These are phyloP conservation scores for Thielaviopsis musarum DNA, from an alignment of 2,329 filamentous ascomycete genomes.

Conservation along the genomic window DNA sequence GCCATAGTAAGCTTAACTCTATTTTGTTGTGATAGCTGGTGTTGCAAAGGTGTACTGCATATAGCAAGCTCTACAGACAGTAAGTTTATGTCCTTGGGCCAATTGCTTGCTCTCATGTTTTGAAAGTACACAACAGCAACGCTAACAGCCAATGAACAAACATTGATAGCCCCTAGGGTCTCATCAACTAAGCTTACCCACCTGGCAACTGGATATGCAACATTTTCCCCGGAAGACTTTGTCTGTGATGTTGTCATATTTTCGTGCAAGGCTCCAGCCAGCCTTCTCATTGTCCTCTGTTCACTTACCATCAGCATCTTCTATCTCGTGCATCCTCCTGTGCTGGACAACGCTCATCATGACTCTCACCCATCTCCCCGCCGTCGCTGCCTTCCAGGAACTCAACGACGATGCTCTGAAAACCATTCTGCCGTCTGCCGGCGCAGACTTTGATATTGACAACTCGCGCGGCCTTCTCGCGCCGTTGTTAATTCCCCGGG, in stretches of 20 bases:
- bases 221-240: neutral
- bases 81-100: too few relatives aligned
- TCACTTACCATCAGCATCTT: neutral
- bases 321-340: neutral
- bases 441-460: conserved; percentile 57
- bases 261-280: neutral
- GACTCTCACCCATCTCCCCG: neutral
- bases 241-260: neutral
- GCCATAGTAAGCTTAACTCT: neutral
- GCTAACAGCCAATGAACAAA: neutral
- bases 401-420: conserved; percentile 62
- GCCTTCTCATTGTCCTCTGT: neutral
- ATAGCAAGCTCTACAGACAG: too few relatives aligned
- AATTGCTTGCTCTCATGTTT: neutral
- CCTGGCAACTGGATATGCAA: neutral
- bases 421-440: conserved; percentile 48
- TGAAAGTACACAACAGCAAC: neutral
- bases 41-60: too few relatives aligned
- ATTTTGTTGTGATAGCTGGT: neutral
- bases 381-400: conserved; percentile 24
- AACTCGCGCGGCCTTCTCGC: conserved; percentile 58
- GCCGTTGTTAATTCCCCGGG: conserved; percentile 74
- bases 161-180: neutral
- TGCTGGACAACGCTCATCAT: neutral
- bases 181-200: neutral